phyloP scores from a whole-genome alignment of 148 eudicot species.

The Cornus controversa region DNA sequence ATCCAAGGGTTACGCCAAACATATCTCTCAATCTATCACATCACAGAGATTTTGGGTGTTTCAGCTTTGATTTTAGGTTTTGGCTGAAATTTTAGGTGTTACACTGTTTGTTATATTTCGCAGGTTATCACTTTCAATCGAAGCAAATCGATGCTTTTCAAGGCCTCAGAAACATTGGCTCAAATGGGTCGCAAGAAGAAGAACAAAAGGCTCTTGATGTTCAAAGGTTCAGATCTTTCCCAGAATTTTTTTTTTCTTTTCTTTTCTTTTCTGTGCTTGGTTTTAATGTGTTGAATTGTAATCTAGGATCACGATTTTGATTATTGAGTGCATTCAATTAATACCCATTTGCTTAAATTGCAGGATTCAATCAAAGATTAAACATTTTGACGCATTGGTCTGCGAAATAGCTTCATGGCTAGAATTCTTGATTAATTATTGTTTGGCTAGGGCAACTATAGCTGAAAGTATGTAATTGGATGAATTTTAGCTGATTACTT shows the following conservation, averaged over 20 bases:
- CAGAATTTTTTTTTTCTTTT: background rate
- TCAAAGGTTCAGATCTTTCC: slow-evolving; percentile 26
- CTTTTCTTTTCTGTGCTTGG: background rate
- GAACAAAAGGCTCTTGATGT: slow-evolving; percentile 16
- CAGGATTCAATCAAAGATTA: slow-evolving; percentile 31
- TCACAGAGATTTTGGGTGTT: background rate
- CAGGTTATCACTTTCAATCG: background rate
- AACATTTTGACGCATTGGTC: slow-evolving; percentile 22
- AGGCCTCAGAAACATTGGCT: background rate
- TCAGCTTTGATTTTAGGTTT: background rate
- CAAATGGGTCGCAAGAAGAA: slow-evolving; percentile 40
- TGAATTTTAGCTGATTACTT: background rate
- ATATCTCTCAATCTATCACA: background rate
- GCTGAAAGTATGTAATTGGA: background rate
- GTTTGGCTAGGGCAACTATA: background rate
- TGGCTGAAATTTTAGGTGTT: background rate
- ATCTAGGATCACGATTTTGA: background rate
- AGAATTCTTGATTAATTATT: background rate
- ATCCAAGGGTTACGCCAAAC: too few relatives aligned
- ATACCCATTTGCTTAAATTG: slow-evolving; percentile 11
- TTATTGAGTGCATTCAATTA: background rate
- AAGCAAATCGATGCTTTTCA: background rate
- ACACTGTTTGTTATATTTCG: background rate
- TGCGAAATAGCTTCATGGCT: slow-evolving; percentile 11
- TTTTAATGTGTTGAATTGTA: background rate